Evolutionary conservation across 2,329 filamentous ascomycete genomes (phyloP), one percentile per base, ranked within the genome.

Genomic region (Penicillium sp.): DNA sequence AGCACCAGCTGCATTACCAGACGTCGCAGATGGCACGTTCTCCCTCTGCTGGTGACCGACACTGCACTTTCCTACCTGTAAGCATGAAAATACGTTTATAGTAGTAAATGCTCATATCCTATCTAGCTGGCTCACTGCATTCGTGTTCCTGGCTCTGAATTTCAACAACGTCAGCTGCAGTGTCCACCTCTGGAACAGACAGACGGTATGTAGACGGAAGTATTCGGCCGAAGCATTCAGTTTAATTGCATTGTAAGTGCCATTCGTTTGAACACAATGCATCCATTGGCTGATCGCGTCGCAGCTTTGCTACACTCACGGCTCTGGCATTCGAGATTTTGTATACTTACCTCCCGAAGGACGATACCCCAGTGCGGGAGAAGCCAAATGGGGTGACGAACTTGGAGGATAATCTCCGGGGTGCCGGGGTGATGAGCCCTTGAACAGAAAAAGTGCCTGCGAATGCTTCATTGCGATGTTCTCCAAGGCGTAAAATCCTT

Each of bases 191-290:
- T 66, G 64, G 64, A 65, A 66, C 25, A 50, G 59, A 5, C 13
- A 62, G 43, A 39, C 44, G 1, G 63, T 63, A 15, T 66, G 64
- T 29, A 65, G 63, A 33, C 45, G 63, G 13, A 56, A 66, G 50
- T 65, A 66, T 45, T 33, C 63, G 2, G 61, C 59, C 0, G 63
- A 66, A 31, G 58, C 63, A 25, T 66, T 66, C 35, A 60, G 56
- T 29, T 65, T 65, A 29, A 66, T 65, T 42, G 59, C 64, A 13
- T 66, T 66, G 62, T 63, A 39, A 53, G 59, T 53, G n/a, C 4
- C n/a, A 6, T 27, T 13, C 0, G 3, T 27, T 31, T 10, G 23
- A 21, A 19, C 1, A 23, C 31, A 8, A 15, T 35, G 9, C 19
- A 21, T 13, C 21, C 21, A 21, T 8, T 19, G 3, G 33, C 51